Percentiles rank a stretch among this genome's conserved stretches.
Evolutionary conservation across 371 early-diverging fungal species (phyloP).

Genomic region (Apophysomyces variabilis): DNA sequence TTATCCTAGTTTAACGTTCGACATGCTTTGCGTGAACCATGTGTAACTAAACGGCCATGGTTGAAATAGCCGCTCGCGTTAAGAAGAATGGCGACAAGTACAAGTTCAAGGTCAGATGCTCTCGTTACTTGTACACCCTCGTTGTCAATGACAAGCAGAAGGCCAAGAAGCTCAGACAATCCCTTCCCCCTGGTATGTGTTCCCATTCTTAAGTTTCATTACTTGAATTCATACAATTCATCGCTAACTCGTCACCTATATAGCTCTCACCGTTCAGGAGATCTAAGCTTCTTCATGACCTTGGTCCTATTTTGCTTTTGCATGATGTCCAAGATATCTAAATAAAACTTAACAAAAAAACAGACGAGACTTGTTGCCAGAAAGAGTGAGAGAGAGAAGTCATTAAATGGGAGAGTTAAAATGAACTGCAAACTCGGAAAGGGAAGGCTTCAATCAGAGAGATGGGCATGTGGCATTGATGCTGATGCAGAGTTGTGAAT

Average conservation of each 20-base stretch:
- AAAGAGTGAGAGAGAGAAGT: too few relatives aligned
- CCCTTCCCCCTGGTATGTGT: conserved; percentile 77
- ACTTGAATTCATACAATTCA: too few relatives aligned
- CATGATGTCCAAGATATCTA: not conserved
- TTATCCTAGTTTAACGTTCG: not conserved
- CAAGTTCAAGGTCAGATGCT: conserved; percentile 98
- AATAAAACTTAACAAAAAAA: not conserved
- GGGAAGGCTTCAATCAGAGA: too few relatives aligned
- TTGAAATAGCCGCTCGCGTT: conserved; percentile 75
- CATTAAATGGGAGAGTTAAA: too few relatives aligned
- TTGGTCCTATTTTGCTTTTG: not conserved
- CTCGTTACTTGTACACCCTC: conserved; percentile 92
- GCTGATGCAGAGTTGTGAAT: not conserved
- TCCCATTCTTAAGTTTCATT: not conserved
- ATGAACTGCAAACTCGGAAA: too few relatives aligned
- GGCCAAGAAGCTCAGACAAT: conserved; percentile 93
- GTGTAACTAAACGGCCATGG: not conserved
- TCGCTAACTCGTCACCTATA: not conserved
- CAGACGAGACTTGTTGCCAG: too few relatives aligned
- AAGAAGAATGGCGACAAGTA: conserved; percentile 92
- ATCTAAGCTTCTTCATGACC: conserved; percentile 21
- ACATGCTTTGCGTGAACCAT: not conserved
- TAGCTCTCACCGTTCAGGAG: conserved; percentile 38
- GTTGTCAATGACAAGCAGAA: conserved; percentile 90
- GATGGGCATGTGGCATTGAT: too few relatives aligned